Conservation (phyloP, 2,329 filamentous ascomycete genomes). For the Chrysoporthe cubensis region DNA sequence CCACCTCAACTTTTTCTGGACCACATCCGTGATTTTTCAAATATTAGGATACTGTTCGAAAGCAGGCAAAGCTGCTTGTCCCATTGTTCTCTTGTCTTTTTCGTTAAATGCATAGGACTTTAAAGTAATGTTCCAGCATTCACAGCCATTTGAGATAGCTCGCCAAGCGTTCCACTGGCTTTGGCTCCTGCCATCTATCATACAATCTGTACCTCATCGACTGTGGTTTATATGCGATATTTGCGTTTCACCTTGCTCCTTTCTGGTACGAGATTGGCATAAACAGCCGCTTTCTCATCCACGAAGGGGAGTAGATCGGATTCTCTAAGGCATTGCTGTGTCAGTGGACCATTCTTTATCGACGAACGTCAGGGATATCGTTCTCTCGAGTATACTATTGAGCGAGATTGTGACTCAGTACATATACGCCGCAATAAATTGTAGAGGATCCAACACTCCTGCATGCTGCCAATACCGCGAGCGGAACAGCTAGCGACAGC, state of each 20-base stretch:
- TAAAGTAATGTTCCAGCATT: not conserved
- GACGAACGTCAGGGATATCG: not conserved
- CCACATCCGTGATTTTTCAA: not conserved
- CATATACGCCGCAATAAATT: not conserved
- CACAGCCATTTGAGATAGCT: not conserved
- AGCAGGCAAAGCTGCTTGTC: not conserved
- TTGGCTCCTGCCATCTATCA: not conserved
- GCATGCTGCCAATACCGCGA: not conserved
- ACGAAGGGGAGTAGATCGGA: not conserved
- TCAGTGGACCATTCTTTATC: not conserved
- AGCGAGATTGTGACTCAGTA: not conserved
- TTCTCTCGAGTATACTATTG: constrained; percentile 1
- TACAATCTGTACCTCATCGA: not conserved
- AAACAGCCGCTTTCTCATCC: not conserved
- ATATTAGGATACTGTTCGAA: not conserved
- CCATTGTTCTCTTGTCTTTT: not conserved
- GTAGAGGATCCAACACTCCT: not conserved
- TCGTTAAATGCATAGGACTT: too few species aligned
- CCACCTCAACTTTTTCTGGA: not conserved
- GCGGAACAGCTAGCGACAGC: not conserved
- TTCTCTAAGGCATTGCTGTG: not conserved
- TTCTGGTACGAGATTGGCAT: not conserved
- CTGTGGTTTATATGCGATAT: not conserved
- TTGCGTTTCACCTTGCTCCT: not conserved
- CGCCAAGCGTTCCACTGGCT: not conserved